Conservation (phyloP, 331 rosid genomes). For the Quercus tomentella region DNA sequence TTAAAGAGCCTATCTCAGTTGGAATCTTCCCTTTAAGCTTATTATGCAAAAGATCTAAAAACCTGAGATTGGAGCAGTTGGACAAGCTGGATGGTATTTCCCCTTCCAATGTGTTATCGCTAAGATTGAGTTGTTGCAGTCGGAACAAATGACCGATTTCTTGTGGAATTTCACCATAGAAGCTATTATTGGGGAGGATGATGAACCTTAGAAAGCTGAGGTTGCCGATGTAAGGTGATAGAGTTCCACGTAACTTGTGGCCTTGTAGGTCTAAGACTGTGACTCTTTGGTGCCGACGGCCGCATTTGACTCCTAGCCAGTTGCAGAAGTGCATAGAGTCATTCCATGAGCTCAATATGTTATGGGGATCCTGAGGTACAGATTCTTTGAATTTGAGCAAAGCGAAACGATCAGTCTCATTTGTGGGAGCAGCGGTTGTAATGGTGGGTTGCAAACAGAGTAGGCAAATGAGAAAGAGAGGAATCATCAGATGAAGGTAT, state of each 20-base stretch:
- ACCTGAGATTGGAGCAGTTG: not conserved
- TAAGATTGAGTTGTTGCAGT: not conserved
- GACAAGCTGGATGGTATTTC: conserved; percentile 13
- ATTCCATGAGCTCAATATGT: not conserved
- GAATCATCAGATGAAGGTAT: not conserved
- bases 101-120: not conserved
- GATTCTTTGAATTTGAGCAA: not conserved
- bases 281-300: not conserved
- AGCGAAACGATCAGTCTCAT: not conserved
- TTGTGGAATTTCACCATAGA: not conserved
- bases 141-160: not conserved
- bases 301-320: not conserved
- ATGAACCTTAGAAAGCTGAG: conserved; percentile 3
- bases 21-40: not conserved
- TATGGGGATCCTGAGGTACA: not conserved
- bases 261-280: not conserved
- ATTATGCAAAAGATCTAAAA: accelerated
- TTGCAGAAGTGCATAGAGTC: not conserved
- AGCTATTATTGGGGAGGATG: not conserved
- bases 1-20: not conserved
- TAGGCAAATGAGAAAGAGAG: not conserved
- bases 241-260: not conserved
- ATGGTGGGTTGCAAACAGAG: not conserved
- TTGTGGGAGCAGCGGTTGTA: not conserved
- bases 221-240: conserved; percentile 14